Evolutionary conservation across 2,329 filamentous ascomycete genomes (phyloP), one percentile per base, ranked within the genome.

Genomic region (Cladosporium sp.): DNA sequence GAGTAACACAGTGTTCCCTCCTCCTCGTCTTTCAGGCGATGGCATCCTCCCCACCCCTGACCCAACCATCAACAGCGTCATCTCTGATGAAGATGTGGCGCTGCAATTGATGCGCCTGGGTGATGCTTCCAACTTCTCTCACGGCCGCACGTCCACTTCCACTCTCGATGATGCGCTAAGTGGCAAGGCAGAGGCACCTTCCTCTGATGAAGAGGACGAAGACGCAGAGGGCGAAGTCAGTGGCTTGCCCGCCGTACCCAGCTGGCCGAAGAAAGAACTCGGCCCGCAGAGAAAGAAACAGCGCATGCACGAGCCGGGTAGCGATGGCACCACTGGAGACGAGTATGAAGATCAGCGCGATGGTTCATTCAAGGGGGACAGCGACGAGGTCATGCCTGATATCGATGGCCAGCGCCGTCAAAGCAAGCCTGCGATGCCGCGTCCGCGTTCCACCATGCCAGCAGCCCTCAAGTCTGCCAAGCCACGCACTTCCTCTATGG

Each of bases 1-100:
- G 10, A 65, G 62, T 72, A 76, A 49, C 65, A 64, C 64, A n/a
- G 64, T 61, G 42, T 73, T 75, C 59, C 69, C 69, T 19, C 70
- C 74, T 24, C 67, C 74, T 59, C 73, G 76, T 58, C 71, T 74
- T 45, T 75, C 74, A 49, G 70, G 66, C 35, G 73, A 79, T 62
- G 85, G 86, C 56, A 83, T 95, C 65, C 79, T 97, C 62, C 92
- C 92, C 19, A 99, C 94, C 2, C 94, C 94, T 24, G 94, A 97
- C 67, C 93, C 93, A n/a, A 99, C 94, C 12, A 89, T 97, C 66
- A 90, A 90, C 56, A 97, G 93, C 75, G 95, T 91, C 73, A 93
- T 99, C 73, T 97, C 93, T 13, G 94, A 99, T 71, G 94, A 99
- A 74, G 94, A 99, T 74, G 94, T 97, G 61, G 94, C 94, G 58